A percentile compares a stretch with the other conserved stretches of the same genome.
Conservation (phyloP, 768 basidiomycete genomes). For the Termitomyces sp. region DNA sequence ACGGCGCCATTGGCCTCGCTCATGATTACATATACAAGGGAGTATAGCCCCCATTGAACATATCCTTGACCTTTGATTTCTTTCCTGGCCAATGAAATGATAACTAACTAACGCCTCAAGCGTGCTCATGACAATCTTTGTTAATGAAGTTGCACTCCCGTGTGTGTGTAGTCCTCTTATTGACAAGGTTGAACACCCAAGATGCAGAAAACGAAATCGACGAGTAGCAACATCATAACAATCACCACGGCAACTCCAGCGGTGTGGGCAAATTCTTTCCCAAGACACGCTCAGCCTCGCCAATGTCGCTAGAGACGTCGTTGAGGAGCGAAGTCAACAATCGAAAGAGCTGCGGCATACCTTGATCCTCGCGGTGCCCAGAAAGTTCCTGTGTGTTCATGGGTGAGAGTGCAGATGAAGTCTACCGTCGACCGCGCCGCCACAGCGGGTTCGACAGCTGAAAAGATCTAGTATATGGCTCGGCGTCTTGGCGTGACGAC, state of each 20-base stretch:
- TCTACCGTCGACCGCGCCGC: constrained; percentile 32
- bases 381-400: constrained; percentile 32
- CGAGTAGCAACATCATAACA: not conserved
- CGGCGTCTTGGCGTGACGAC: not conserved
- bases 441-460: constrained; percentile 38
- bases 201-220: not conserved
- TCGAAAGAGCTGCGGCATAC: constrained; percentile 10
- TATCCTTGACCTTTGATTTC: no score
- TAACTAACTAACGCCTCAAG: not conserved
- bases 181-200: not conserved
- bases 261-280: constrained; percentile 34
- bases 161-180: not conserved
- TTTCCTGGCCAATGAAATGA: no score
- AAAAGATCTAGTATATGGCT: not conserved
- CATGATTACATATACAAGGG: no score
- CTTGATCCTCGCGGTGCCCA: constrained; percentile 42
- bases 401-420: constrained; percentile 27
- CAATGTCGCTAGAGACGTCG: constrained; percentile 30
- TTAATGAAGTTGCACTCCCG: not conserved
- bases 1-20: not conserved
- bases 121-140: not conserved
- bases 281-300: constrained; percentile 33
- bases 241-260: constrained; percentile 34
- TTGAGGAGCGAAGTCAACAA: not conserved
- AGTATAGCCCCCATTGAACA: no score